Evolutionary conservation across 352 stramenopile species (phyloP), one percentile per base, ranked within the genome.

Genomic region (Phytopythium mirpurense): DNA sequence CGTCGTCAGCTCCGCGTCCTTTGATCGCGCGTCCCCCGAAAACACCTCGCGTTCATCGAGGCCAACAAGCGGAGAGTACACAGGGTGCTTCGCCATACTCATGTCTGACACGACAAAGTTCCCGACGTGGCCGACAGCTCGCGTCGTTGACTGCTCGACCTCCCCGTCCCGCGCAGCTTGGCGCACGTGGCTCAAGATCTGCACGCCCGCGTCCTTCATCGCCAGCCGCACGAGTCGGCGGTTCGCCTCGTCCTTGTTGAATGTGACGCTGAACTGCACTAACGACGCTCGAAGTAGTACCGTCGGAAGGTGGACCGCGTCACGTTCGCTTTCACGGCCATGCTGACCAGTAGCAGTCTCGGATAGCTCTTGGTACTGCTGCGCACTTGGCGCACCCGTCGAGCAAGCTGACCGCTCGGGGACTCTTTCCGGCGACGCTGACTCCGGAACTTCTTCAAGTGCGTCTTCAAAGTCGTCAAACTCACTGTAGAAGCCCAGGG

Each of bases 241-340:
- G 40, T 86, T 60, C 2, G 80, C 41, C 43, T 88, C 63, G 27
- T 93, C 81, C 59, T 93, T 93, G 57, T 93, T 93, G 50, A 93
- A 87, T 15, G 83, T 87, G 35, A 93, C 62, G 47, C 73, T 85
- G 41, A 93, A 74, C 41, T 90, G 67, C 7, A 90, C 78, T 5
- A 93, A 52, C 15, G 83, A 90, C 10, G 78, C 76, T 23, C 74
- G 66, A 37, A 88, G 44, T 18, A 84, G 31, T 5, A 81, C 48
- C 18, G 60, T 23, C 31, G 48, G 48, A 16, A 54, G 34, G 0
- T 0, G n/a, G 9, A 29, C 4, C 12, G 34, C 31, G 2, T 42
- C 19, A 2, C 5, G 5, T 21, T 31, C 46, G n/a, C 12, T n/a
- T 3, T 24, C 11, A 21, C 23, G n/a, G 6, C 9, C 4, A 12